Percentiles rank a stretch among this genome's conserved stretches.
Conservation (phyloP, 1,284 basidiomycete genomes). For the Puccinia polysora region DNA sequence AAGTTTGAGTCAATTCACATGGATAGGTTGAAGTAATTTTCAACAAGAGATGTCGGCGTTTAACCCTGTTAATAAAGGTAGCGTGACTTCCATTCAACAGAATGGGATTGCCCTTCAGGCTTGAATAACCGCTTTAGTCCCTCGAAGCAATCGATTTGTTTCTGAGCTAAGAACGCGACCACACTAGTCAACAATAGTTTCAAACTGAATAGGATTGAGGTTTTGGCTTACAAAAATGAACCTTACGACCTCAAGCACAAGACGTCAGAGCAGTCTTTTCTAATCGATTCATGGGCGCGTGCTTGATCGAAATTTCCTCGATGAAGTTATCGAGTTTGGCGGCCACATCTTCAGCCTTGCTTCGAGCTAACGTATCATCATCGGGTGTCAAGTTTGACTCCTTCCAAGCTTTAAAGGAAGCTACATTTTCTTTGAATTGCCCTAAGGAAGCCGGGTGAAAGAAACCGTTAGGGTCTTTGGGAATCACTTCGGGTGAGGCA, state of each 20-base stretch:
- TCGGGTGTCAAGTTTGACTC: constrained; percentile 1
- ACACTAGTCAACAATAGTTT: too few species aligned
- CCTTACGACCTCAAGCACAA: not conserved
- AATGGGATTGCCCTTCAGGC: too few species aligned
- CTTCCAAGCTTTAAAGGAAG: constrained; percentile 16
- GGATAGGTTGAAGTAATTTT: too few species aligned
- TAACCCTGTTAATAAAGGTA: too few species aligned
- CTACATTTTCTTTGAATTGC: constrained; percentile 8
- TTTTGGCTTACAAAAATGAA: too few species aligned
- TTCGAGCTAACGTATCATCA: constrained; percentile 16
- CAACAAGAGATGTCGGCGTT: too few species aligned
- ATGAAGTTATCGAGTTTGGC: constrained; percentile 17
- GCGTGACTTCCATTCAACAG: too few species aligned
- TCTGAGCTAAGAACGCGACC: too few species aligned
- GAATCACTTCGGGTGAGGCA: constrained; percentile 6
- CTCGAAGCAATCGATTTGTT: too few species aligned
- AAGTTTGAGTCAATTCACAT: too few species aligned
- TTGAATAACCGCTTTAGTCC: too few species aligned
- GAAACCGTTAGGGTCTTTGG: constrained; percentile 20
- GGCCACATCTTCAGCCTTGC: constrained; percentile 18
- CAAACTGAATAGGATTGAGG: too few species aligned
- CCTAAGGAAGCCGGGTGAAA: constrained; percentile 20
- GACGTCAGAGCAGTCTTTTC: not conserved
- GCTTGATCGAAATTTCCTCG: not conserved
- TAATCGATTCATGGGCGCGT: not conserved